Base-by-base conservation (phyloP, 169 alveolate genomes). In the Eimeria sp. region DNA sequence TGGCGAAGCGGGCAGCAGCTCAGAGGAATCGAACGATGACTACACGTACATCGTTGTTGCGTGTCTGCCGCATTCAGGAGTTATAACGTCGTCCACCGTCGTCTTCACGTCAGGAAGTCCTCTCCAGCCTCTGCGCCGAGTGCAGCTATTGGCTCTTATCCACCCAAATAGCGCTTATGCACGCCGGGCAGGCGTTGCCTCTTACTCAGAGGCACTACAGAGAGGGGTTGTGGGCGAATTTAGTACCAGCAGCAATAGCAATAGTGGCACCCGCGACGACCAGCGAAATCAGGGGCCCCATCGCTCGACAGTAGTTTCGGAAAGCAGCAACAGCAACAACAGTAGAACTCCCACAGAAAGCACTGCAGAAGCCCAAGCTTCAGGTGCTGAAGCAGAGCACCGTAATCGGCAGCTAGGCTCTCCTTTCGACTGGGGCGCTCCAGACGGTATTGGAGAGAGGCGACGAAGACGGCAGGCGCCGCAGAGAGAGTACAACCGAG, bases 91-190 rank as follows among this genome's bases (percentile, higher is more conserved):
- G 11, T 57, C 90, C 7, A 93, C 94, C 14, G 73, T 93, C 63
- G 94, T 93, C 18, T 93, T 83, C 67, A 73, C 90, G 5, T 45
- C 92, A 6, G 96, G 96, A 1, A 30, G 67, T 7, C 96, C 96
- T 30, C 80, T 93, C 51, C 58, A 93, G 94, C 96, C 94, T 14
- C 86, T 93, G 84, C 96, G 96, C 47, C 92, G 96, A 11, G 94
- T 93, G 58, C 96, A 93, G 94, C 94, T 93, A 30, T 61, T 93
- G 51, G 96, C 96, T 20, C 96, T 93, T 30, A 92, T 93, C 63
- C 96, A 93, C 87, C 96, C 96, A 58, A 93, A 93, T 57, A 80
- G 94, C 63, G 73, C 96, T 5, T 93, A 93, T 14, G 96, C 89
- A 6, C 86, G 94, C 11, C 61, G 94, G 65, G 96, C 96, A 9